Evolutionary conservation across 495 filamentous ascomycete species (phyloP).

Genomic region (Sporormia fimetaria): DNA sequence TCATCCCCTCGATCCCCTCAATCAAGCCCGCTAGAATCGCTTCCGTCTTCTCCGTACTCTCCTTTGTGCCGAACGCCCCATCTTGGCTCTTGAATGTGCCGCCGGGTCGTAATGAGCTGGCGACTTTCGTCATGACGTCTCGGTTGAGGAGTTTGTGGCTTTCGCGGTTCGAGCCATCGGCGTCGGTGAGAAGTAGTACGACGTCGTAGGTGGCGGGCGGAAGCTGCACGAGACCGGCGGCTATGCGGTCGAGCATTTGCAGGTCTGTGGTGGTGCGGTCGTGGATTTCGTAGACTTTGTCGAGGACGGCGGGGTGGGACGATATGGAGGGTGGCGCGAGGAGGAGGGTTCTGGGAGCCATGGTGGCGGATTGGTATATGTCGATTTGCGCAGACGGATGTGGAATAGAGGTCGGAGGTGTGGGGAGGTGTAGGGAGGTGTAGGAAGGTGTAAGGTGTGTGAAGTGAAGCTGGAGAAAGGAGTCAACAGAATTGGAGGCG

Average conservation of each 20-base stretch:
- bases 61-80: slow-evolving; percentile 41
- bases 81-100: slow-evolving; percentile 61
- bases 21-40: slow-evolving; percentile 70
- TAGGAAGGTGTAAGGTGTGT: too few species aligned
- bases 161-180: slow-evolving; percentile 51
- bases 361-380: slow-evolving; percentile 6
- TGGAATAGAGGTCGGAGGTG: too few species aligned
- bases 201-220: slow-evolving; percentile 69
- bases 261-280: slow-evolving; percentile 69
- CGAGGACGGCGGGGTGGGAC: slow-evolving; percentile 51
- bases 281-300: slow-evolving; percentile 47
- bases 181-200: slow-evolving; percentile 70
- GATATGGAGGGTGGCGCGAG: slow-evolving; percentile 66
- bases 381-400: not conserved
- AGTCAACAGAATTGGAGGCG: too few species aligned
- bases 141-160: slow-evolving; percentile 50
- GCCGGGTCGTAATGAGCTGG: slow-evolving; percentile 56
- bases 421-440: too few species aligned
- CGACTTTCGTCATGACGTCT: slow-evolving; percentile 56
- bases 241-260: slow-evolving; percentile 95
- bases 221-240: slow-evolving; percentile 68
- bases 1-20: slow-evolving; percentile 48
- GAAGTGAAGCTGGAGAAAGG: too few species aligned
- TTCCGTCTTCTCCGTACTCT: slow-evolving; percentile 46
- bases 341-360: slow-evolving; percentile 46